Conservation (phyloP, 2,329 filamentous ascomycete genomes). For the Claviceps sorghi region DNA sequence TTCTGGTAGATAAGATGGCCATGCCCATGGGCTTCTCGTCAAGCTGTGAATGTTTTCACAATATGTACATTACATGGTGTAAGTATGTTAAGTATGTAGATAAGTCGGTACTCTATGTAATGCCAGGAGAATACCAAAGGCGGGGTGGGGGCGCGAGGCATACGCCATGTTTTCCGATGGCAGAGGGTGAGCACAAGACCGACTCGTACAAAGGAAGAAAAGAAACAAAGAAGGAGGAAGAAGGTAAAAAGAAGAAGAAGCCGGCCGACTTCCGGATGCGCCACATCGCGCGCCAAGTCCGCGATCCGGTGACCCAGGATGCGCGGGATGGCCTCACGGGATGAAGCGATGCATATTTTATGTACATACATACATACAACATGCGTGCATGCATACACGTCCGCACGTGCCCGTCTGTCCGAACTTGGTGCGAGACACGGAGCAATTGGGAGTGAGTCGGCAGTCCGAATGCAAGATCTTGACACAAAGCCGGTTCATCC, state of each 20-base stretch:
- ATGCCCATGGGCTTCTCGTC: not conserved
- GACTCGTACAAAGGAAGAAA: not conserved
- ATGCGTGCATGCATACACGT: not conserved
- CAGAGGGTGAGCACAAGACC: too few species aligned
- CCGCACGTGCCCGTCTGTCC: not conserved
- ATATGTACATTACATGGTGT: not conserved
- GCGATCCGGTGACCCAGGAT: too few species aligned
- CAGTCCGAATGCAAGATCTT: not conserved
- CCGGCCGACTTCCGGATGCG: not conserved
- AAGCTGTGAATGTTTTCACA: not conserved
- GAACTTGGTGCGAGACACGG: not conserved
- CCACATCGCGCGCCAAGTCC: not conserved
- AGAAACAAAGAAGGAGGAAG: not conserved
- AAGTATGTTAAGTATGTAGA: too few species aligned
- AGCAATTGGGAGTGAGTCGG: not conserved
- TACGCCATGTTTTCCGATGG: too few species aligned
- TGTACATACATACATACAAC: too few species aligned
- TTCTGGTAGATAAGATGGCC: not conserved
- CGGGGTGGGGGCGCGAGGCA: too few species aligned
- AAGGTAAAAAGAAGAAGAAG: not conserved
- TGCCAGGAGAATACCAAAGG: too few species aligned
- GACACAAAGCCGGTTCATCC: not conserved
- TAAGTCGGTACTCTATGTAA: too few species aligned
- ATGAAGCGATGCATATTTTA: not conserved
- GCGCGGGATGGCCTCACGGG: not conserved